Evolutionary conservation across 345 rosid species (phyloP).

Genomic region (Gossypium sturtianum): DNA sequence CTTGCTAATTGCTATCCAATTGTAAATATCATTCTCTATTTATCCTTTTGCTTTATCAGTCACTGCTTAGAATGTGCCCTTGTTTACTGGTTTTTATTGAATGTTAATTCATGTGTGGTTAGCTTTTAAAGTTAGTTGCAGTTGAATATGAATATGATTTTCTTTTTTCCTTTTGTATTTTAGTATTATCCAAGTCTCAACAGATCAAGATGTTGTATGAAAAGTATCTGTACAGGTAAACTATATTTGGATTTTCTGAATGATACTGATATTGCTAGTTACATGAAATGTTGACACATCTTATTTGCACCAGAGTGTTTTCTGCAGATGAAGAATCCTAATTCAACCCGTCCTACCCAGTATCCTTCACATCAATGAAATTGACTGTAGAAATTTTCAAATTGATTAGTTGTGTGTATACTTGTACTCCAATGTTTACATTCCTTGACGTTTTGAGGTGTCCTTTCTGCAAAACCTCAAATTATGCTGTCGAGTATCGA

Average conservation of each 20-base stretch:
- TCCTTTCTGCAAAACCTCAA: conserved; percentile 93
- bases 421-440: not conserved
- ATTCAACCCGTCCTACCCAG: conserved; percentile 90
- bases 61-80: not conserved
- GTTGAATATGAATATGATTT: conserved; percentile 11
- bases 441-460: conserved; percentile 70
- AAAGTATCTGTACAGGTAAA: conserved; percentile 95
- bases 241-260: not conserved
- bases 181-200: conserved; percentile 96
- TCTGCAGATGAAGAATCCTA: conserved; percentile 98
- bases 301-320: conserved; percentile 75
- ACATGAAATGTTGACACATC: conserved; percentile 13
- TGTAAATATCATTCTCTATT: conserved; percentile 4
- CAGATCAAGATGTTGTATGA: conserved; percentile 90
- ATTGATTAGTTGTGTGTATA: not conserved
- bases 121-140: not conserved
- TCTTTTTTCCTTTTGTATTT: conserved; percentile 15
- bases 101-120: conserved; percentile 3
- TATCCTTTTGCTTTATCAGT: not conserved
- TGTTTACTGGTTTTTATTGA: not conserved
- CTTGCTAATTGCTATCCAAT: not conserved
- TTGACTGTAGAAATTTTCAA: conserved; percentile 1
- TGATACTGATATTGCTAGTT: not conserved
- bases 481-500: conserved; percentile 92
- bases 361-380: conserved; percentile 55